phyloP scores from a whole-genome alignment of 2,329 filamentous ascomycete species.

The Ophiostoma sp. region DNA sequence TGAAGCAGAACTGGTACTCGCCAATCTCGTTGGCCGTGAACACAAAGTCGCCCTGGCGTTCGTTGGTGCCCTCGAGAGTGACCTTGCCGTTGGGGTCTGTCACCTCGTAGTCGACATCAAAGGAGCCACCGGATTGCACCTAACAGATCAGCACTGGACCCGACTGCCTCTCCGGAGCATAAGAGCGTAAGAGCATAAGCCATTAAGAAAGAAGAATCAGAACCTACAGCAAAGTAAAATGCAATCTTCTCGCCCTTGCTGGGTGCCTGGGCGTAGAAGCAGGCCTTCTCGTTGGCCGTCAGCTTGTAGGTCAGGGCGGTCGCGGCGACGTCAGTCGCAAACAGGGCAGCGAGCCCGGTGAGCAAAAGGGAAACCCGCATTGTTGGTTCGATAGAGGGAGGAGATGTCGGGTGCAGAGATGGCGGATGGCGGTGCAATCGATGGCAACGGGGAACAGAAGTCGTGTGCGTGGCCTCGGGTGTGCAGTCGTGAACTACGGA shows the following conservation, averaged over 20 bases:
- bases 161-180: no score
- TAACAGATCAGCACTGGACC: constrained; percentile 34
- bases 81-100: constrained; percentile 73
- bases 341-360: constrained; percentile 64
- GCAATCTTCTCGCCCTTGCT: constrained; percentile 81
- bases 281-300: constrained; percentile 84
- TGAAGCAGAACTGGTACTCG: constrained; percentile 97
- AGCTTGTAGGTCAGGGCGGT: constrained; percentile 95
- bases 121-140: constrained; percentile 97
- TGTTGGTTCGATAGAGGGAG: not conserved
- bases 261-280: constrained; percentile 81
- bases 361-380: constrained; percentile 60
- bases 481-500: not conserved
- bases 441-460: not conserved
- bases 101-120: constrained; percentile 92
- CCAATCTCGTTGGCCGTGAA: constrained; percentile 85
- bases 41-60: constrained; percentile 93
- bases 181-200: no score
- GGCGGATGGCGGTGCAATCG: constrained; percentile 9
- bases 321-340: constrained; percentile 66
- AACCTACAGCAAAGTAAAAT: constrained; percentile 92
- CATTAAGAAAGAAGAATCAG: no score
- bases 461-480: not conserved
- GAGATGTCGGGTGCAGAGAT: not conserved
- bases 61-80: constrained; percentile 81